Evolutionary conservation across 805 yeast genomes (phyloP).

Genomic region (Priceomyces haplophilus): DNA sequence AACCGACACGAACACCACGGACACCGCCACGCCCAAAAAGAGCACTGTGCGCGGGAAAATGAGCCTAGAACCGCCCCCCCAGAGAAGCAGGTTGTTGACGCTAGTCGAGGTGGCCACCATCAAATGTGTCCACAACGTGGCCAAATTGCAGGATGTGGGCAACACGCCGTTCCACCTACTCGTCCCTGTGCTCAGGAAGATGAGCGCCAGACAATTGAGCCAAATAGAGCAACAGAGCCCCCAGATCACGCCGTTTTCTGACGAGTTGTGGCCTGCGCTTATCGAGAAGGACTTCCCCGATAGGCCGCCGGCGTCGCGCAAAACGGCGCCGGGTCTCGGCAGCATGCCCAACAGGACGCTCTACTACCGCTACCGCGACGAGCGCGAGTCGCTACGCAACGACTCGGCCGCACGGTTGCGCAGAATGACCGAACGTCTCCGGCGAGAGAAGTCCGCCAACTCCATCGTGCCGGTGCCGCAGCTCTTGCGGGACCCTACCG

Average conservation of each 20-base stretch:
- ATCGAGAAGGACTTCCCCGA: constrained; percentile 47
- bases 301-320: constrained; percentile 27
- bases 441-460: constrained; percentile 39
- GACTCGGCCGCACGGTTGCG: constrained; percentile 46
- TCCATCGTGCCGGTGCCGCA: constrained; percentile 33
- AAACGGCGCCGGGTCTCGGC: background rate
- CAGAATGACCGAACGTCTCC: constrained; percentile 37
- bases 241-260: constrained; percentile 39
- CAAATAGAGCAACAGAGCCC: constrained; percentile 42
- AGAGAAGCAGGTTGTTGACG: constrained; percentile 3
- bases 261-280: constrained; percentile 45
- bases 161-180: constrained; percentile 43
- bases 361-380: constrained; percentile 37
- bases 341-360: constrained; percentile 36
- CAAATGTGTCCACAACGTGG: constrained; percentile 19
- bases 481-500: constrained; percentile 29
- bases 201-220: constrained; percentile 43
- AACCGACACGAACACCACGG: too few species aligned
- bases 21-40: too few species aligned
- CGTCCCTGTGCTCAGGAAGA: constrained; percentile 43
- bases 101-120: constrained; percentile 13
- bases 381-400: constrained; percentile 41
- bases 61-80: constrained; percentile 1
- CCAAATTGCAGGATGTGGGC: constrained; percentile 23
- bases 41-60: too few species aligned